Evolutionary conservation across 768 basidiomycete genomes (phyloP), one percentile per base, ranked within the genome.

Genomic region (Mycena vitilis): DNA sequence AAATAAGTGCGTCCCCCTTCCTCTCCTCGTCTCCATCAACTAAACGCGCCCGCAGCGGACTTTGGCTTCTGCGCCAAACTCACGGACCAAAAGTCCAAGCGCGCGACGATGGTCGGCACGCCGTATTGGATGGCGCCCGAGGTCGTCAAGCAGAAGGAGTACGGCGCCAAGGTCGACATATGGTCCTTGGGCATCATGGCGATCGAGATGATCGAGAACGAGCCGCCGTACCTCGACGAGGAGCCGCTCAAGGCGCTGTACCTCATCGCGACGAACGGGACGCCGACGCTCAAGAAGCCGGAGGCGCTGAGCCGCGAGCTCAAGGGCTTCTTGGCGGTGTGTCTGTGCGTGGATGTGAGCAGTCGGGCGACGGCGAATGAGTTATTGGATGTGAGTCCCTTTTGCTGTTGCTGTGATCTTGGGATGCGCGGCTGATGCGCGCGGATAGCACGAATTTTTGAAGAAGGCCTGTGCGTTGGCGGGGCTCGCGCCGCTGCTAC

Each of bases 41-140:
- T 37, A 38, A 60, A 23, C 49, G 60, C 73, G 15, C 71, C 47
- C 9, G n/a, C 52, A 97, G 95, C 96, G 75, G 96, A 97, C 78
- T 98, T 98, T 75, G 96, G 96, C 52, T 98, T 97, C 84, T 97
- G 95, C 71, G 96, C 96, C 65, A 96, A 97, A 78, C 85, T 98
- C 34, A 96, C 96, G 1, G 95, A 96, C 74, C 94, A 96, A 81
- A 97, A 97, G 79, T 96, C 94, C 45, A 97, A 97, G 80, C 93
- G 96, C 57, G 95, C 96, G 38, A 97, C 95, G 20, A 97, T 97
- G 96, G 95, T 97, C 6, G 96, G 96, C 37, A 97, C 95, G 13
- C 96, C 96, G 0, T 97, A 97, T 80, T 97, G 96, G 96, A 98
- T 98, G 96, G 96, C 96, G 4, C 96, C 96, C 22, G 96, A 98